Evolutionary conservation across 2,329 filamentous ascomycete species (phyloP).

Genomic region (Fusarium lyarnte): DNA sequence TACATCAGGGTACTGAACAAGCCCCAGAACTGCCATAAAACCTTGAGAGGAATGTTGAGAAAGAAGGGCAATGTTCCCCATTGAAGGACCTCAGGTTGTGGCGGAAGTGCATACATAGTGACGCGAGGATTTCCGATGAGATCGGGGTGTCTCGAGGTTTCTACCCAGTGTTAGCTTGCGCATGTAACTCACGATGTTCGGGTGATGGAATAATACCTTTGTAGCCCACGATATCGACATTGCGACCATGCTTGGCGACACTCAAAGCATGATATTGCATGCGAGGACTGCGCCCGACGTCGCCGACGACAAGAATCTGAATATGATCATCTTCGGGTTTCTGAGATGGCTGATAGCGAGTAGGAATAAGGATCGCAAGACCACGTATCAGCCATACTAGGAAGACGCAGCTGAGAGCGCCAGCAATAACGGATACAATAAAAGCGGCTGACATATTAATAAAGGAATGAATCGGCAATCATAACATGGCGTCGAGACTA

Average conservation of each 20-base stretch:
- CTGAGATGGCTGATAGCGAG: constrained; percentile 48
- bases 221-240: constrained; percentile 89
- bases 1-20: constrained; percentile 80
- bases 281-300: constrained; percentile 93
- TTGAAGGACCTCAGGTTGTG: constrained; percentile 73
- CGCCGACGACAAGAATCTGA: constrained; percentile 91
- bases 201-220: constrained; percentile 62
- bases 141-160: constrained; percentile 83
- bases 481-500: constrained; percentile 22
- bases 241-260: constrained; percentile 81
- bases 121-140: constrained; percentile 76
- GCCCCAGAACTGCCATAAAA: constrained; percentile 80
- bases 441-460: constrained; percentile 43
- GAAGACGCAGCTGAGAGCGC: constrained; percentile 47
- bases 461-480: constrained; percentile 6
- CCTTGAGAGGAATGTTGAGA: constrained; percentile 82
- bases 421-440: constrained; percentile 48
- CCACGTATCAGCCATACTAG: constrained; percentile 41
- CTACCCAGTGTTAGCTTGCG: constrained; percentile 51
- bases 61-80: constrained; percentile 80
- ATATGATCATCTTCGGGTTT: constrained; percentile 58
- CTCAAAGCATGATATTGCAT: constrained; percentile 99
- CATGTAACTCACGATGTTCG: background rate
- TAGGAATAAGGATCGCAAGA: constrained; percentile 46
- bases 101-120: constrained; percentile 73